Base-by-base conservation (phyloP, 371 early-diverging fungal species). In the Mortierella sp. region DNA sequence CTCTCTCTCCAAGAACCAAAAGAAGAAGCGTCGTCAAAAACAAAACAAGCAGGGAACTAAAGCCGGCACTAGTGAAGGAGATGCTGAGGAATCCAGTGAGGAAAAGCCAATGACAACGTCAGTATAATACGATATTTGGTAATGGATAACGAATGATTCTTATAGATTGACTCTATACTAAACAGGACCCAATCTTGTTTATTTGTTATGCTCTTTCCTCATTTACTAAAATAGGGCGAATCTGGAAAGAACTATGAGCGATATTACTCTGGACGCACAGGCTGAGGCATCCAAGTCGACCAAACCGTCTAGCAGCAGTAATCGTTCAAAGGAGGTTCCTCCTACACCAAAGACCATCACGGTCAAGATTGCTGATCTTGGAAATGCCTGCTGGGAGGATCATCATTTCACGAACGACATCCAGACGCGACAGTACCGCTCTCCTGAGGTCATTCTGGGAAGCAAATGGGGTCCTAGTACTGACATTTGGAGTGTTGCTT, bases 401-500 rank as follows among this genome's bases (percentile, higher is more conserved):
- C 92, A 96, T 68, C 97, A 97, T 75, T 97, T 97, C 65, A 96
- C 97, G 0, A 93, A 93, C 66, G 98, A 98, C 82, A 98, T 99
- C 63, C 98, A 98, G 77, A 98, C 99, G 26, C 91, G 99, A 59
- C 99, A 98, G 82, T 99, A 99, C 70, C 91, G 99, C 55, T 92
- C 97, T 2, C 99, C 99, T 14, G 99, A 99, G 81, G 98, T 97
- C 7, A 96, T 99, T 53, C 79, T 99, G 2, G 99, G 99, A 4
- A 90, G 92, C n/a, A 86, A 89, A 46, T 99, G 98, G 93, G 93
- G 94, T 61, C 83, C 90, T 19, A 90, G 92, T n/a, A 94, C 97
- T 4, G 99, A 99, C 82, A 93, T 98, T n/a, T 98, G 99, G 99
- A 95, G 95, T 64, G 84, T 97, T 57, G 97, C 96, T 18, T 99